These are phyloP conservation scores for Colletotrichum musae DNA, from an alignment of 2,329 filamentous ascomycete genomes.

Conservation along the genomic window DNA sequence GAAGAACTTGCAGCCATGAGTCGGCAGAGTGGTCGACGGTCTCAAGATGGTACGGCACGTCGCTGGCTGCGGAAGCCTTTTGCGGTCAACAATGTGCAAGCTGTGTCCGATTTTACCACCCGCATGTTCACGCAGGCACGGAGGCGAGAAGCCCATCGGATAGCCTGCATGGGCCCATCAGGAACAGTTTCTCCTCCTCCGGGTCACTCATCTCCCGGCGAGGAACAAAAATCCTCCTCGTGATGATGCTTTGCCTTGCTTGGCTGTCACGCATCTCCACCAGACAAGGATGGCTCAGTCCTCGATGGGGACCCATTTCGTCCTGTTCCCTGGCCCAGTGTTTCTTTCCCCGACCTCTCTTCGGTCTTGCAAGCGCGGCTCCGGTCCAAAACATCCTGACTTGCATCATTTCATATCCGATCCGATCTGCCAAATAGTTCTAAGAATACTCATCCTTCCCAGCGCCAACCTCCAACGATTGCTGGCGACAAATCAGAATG, in stretches of 20 bases:
- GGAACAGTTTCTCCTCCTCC: conserved; percentile 21
- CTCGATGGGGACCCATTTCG: conserved; percentile 30
- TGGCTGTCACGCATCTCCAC: conserved; percentile 38
- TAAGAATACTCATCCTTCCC: conserved; percentile 39
- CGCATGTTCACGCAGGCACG: background rate
- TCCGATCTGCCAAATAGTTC: conserved; percentile 41
- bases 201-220: conserved; percentile 37
- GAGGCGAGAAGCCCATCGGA: background rate
- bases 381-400: conserved; percentile 36
- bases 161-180: conserved; percentile 26
- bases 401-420: conserved; percentile 42
- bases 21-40: conserved; percentile 14
- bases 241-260: conserved; percentile 37
- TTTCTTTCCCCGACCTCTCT: conserved; percentile 42
- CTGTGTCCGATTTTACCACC: background rate
- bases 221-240: conserved; percentile 33
- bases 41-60: background rate
- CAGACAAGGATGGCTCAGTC: conserved; percentile 29
- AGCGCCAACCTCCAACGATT: conserved; percentile 27
- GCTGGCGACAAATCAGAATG: conserved; percentile 27
- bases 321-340: conserved; percentile 33
- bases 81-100: background rate
- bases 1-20: conserved; percentile 15
- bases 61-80: background rate
- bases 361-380: conserved; percentile 39